Conservation (phyloP, 1,139 yeast species). For the Saccharomyces hybrid region DNA sequence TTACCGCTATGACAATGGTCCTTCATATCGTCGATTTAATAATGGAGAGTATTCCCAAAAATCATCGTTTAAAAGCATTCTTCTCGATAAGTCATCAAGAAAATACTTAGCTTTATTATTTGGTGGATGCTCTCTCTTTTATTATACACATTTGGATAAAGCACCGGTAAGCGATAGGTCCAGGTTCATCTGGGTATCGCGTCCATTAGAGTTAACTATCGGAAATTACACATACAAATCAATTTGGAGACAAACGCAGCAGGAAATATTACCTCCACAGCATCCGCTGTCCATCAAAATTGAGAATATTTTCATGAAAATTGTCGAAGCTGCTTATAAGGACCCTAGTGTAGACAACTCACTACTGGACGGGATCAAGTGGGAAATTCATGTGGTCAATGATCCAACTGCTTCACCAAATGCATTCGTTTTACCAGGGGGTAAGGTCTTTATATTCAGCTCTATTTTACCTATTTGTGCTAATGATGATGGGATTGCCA, state of each 20-base stretch:
- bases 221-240: slow-evolving; percentile 65
- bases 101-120: slow-evolving; percentile 25
- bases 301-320: slow-evolving; percentile 49
- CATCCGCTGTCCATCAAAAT: slow-evolving; percentile 56
- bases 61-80: slow-evolving; percentile 9
- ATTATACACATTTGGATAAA: slow-evolving; percentile 58
- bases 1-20: neutral
- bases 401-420: slow-evolving; percentile 73
- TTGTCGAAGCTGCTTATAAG: slow-evolving; percentile 51
- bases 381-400: slow-evolving; percentile 79
- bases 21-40: slow-evolving; percentile 29
- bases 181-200: slow-evolving; percentile 68
- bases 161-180: slow-evolving; percentile 79
- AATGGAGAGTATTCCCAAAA: slow-evolving; percentile 13
- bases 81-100: slow-evolving; percentile 25
- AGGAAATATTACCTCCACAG: slow-evolving; percentile 42
- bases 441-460: slow-evolving; percentile 84
- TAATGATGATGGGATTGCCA: slow-evolving; percentile 87
- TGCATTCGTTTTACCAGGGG: slow-evolving; percentile 94
- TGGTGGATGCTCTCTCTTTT: slow-evolving; percentile 41
- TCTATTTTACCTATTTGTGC: slow-evolving; percentile 71
- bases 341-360: slow-evolving; percentile 34
- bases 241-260: slow-evolving; percentile 44
- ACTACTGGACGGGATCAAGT: slow-evolving; percentile 36
- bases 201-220: slow-evolving; percentile 54